phyloP scores from a whole-genome alignment of 2,329 filamentous ascomycete species.

The Arthrobotrys pseudoclavata region DNA sequence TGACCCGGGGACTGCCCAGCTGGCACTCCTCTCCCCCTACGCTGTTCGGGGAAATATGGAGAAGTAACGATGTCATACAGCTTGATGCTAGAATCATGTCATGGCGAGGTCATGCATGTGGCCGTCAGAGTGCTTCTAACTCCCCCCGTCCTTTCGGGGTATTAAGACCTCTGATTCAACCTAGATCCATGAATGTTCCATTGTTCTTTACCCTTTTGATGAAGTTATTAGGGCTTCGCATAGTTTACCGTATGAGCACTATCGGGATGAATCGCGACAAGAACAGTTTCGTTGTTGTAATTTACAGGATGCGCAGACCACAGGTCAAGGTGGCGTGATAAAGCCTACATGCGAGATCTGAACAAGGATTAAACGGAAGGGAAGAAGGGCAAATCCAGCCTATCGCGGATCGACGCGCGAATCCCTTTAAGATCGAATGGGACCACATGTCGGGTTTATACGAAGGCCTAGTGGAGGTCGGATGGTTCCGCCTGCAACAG shows the following conservation, averaged over 20 bases:
- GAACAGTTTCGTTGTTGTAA: constrained; percentile 18
- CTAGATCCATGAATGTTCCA: constrained; percentile 9
- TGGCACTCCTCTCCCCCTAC: constrained; percentile 45
- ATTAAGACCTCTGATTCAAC: constrained; percentile 19
- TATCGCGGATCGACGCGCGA: constrained; percentile 40
- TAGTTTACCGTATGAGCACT: not conserved
- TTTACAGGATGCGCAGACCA: constrained; percentile 15
- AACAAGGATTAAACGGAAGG: constrained; percentile 44
- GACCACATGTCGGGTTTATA: constrained; percentile 43
- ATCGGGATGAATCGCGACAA: constrained; percentile 46
- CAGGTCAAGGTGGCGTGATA: constrained; percentile 59
- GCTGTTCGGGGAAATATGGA: constrained; percentile 44
- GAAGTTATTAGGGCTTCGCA: constrained; percentile 38
- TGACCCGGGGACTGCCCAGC: constrained; percentile 31
- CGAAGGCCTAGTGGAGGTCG: constrained; percentile 34
- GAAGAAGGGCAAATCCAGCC: constrained; percentile 13
- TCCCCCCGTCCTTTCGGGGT: constrained; percentile 30
- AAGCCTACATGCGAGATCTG: constrained; percentile 50
- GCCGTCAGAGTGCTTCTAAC: constrained; percentile 15
- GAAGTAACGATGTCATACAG: constrained; percentile 39
- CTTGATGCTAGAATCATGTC: constrained; percentile 56
- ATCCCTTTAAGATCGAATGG: constrained; percentile 29
- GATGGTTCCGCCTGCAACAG: constrained; percentile 50
- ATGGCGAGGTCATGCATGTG: constrained; percentile 58
- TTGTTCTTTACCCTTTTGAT: constrained; percentile 34